A percentile compares a stretch with the other conserved stretches of the same genome.
Evolutionary conservation across 257 asterid species (phyloP).

Genomic region (Solanum infundibuliforme): DNA sequence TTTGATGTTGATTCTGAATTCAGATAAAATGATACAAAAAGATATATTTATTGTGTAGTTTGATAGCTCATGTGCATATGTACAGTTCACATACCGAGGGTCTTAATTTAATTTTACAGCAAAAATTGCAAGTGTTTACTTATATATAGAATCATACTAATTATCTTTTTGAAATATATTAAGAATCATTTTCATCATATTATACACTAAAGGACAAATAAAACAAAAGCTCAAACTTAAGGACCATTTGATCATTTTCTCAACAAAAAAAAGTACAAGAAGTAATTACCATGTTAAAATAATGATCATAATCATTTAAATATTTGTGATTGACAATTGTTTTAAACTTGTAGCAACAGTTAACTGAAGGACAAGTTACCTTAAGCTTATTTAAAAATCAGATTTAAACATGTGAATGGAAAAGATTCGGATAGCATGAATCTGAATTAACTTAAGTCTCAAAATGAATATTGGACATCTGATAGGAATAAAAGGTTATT

Average conservation of each 20-base stretch:
- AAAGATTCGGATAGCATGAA: not conserved
- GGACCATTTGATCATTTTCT: not conserved
- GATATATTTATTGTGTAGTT: not conserved
- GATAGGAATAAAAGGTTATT: not conserved
- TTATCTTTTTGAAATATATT: not conserved
- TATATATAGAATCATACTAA: not conserved
- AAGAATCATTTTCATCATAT: not conserved
- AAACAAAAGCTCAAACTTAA: not conserved
- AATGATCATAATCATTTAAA: not conserved
- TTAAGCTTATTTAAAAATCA: not conserved
- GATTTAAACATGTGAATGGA: not conserved
- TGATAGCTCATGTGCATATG: not conserved
- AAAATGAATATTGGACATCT: not conserved
- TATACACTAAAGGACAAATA: not conserved
- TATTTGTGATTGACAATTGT: not conserved
- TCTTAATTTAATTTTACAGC: not conserved
- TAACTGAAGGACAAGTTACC: not conserved
- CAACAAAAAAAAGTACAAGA: not conserved
- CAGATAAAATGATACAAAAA: not conserved
- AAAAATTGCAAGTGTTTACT: not conserved
- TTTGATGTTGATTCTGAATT: not conserved
- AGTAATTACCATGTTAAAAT: not conserved
- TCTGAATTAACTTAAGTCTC: not conserved
- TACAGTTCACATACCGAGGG: not conserved
- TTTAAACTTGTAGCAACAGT: not conserved